Conservation (phyloP, 257 asterid genomes). For the Petunia axillaris region DNA sequence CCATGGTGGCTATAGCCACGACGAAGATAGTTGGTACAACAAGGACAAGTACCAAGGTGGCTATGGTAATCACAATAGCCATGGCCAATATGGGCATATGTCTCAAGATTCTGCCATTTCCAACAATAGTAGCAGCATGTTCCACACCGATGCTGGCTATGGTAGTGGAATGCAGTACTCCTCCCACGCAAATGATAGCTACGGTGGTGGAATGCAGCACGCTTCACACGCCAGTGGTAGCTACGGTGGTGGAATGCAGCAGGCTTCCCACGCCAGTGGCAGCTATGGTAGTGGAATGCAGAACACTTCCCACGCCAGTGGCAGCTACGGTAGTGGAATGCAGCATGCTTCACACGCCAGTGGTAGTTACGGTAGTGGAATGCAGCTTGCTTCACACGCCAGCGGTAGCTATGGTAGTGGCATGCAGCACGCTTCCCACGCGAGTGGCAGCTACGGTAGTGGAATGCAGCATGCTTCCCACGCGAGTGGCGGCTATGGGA, state of each 20-base stretch:
- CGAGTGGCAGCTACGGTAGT: background rate
- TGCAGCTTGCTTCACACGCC: too few relatives aligned
- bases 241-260: too few relatives aligned
- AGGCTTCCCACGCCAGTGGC: too few relatives aligned
- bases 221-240: too few relatives aligned
- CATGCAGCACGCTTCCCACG: background rate
- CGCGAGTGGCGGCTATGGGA: background rate
- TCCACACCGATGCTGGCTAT: background rate
- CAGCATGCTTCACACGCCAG: too few relatives aligned
- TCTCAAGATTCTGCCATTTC: background rate
- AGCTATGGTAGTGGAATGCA: too few relatives aligned
- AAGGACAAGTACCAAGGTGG: background rate
- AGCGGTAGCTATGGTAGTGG: too few relatives aligned
- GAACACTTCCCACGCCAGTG: background rate
- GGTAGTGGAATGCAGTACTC: too few relatives aligned
- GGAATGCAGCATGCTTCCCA: background rate
- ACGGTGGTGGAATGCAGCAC: too few relatives aligned
- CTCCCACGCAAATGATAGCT: too few relatives aligned
- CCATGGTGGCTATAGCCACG: background rate
- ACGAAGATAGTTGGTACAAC: slow-evolving; percentile 1
- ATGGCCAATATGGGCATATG: background rate
- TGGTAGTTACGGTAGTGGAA: too few relatives aligned
- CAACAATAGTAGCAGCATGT: background rate
- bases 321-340: too few relatives aligned
- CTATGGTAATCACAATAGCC: background rate